Evolutionary conservation across 257 asterid genomes (phyloP).

Genomic region (Forsythia viridissima): DNA sequence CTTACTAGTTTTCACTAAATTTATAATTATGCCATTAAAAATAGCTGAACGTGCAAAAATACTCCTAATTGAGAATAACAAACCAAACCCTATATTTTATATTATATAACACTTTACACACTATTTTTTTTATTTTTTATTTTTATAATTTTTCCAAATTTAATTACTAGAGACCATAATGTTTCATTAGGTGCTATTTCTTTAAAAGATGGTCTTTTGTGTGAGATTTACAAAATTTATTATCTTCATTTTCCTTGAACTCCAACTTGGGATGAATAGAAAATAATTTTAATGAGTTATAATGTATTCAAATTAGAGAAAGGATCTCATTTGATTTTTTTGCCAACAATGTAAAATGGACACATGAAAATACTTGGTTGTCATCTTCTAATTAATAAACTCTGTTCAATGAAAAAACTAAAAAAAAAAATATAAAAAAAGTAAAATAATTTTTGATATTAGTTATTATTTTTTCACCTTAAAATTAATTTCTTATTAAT

Average conservation of each 20-base stretch:
- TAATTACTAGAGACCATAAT: neutral
- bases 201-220: neutral
- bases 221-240: neutral
- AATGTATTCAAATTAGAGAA: too few species aligned
- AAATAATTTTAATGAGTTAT: neutral
- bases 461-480: neutral
- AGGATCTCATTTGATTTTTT: neutral
- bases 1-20: neutral
- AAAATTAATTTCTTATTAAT: neutral
- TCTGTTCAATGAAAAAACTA: neutral
- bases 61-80: neutral
- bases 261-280: neutral
- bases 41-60: neutral
- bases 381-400: neutral
- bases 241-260: neutral
- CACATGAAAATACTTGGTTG: neutral
- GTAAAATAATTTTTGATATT: neutral
- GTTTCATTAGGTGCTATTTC: neutral
- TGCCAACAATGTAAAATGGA: neutral
- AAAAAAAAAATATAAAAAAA: neutral
- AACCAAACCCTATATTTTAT: neutral
- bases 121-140: neutral
- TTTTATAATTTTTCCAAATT: neutral
- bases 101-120: neutral
- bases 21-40: neutral